These are phyloP conservation scores for Aristolochia californica DNA, from an alignment of 164 flowering plant species.

Conservation along the genomic window DNA sequence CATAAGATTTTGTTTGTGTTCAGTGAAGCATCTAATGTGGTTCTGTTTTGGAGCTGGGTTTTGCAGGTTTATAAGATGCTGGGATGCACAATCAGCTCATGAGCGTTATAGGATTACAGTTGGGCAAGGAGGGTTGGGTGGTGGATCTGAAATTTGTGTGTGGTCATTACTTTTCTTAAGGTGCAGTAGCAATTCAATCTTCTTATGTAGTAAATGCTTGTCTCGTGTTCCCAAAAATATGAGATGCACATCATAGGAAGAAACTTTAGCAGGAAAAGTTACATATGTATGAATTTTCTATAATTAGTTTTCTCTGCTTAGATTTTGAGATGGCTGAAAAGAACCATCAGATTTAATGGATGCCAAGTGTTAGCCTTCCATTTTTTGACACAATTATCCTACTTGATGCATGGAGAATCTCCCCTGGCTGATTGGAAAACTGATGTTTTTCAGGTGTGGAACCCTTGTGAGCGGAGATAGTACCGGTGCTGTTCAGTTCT, in stretches of 20 bases:
- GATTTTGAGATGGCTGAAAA: too few relatives aligned
- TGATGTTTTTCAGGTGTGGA: slow-evolving; percentile 46
- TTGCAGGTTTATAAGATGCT: slow-evolving; percentile 78
- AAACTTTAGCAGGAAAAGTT: too few relatives aligned
- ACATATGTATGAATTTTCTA: too few relatives aligned
- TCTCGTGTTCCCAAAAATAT: too few relatives aligned
- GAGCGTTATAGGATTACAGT: slow-evolving; percentile 83
- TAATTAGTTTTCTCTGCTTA: too few relatives aligned
- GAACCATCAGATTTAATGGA: too few relatives aligned
- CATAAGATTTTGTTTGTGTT: neutral
- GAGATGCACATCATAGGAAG: too few relatives aligned
- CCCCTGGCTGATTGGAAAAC: too few relatives aligned
- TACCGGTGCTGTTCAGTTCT: slow-evolving; percentile 82
- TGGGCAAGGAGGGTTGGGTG: slow-evolving; percentile 68
- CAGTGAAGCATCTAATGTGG: neutral
- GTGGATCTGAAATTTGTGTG: slow-evolving; percentile 62
- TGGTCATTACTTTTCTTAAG: slow-evolving; percentile 87
- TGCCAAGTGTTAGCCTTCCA: too few relatives aligned
- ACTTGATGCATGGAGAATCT: too few relatives aligned
- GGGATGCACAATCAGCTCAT: slow-evolving; percentile 54
- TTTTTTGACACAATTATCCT: too few relatives aligned
- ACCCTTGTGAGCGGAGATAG: slow-evolving; percentile 94
- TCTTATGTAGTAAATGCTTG: too few relatives aligned
- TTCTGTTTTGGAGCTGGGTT: neutral
- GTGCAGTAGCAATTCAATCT: slow-evolving; percentile 26